Conservation (phyloP, 2,329 filamentous ascomycete genomes). For the Exophiala viscosa region DNA sequence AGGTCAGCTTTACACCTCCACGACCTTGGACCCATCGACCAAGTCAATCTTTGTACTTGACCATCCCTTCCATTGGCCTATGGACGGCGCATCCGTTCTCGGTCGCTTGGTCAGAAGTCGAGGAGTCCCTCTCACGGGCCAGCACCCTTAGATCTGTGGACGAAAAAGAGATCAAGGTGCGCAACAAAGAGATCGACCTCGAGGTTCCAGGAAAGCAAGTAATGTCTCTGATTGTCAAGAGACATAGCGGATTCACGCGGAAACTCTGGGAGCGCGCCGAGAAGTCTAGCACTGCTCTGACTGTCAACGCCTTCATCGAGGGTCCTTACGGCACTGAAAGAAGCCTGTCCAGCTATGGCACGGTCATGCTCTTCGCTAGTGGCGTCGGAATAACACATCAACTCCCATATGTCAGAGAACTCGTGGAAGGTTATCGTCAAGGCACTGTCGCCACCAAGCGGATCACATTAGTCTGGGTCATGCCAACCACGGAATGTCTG, state of each 20-base stretch:
- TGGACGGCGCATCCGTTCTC: conserved; percentile 79
- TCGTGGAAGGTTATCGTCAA: conserved; percentile 65
- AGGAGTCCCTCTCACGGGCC: conserved; percentile 36
- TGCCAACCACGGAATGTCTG: conserved; percentile 81
- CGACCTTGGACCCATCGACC: conserved; percentile 63
- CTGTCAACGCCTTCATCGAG: conserved; percentile 72
- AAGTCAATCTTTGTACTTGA: conserved; percentile 71
- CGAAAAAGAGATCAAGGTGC: conserved; percentile 31
- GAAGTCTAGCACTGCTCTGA: conserved; percentile 51
- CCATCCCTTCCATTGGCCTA: conserved; percentile 61
- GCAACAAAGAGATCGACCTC: conserved; percentile 51
- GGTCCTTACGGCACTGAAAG: conserved; percentile 85
- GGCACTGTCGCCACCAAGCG: conserved; percentile 75
- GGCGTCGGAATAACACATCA: conserved; percentile 95
- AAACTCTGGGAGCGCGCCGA: conserved; percentile 70
- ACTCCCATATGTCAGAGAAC: conserved; percentile 77
- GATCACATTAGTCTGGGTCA: conserved; percentile 84
- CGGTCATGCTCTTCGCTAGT: conserved; percentile 83
- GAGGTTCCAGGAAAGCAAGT: conserved; percentile 50
- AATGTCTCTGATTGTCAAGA: conserved; percentile 80
- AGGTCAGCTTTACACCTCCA: conserved; percentile 67
- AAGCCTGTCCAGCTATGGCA: conserved; percentile 86
- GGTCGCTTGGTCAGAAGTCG: conserved; percentile 67
- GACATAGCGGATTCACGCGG: conserved; percentile 83
- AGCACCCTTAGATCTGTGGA: conserved; percentile 14